These are phyloP conservation scores for Alternaria hordeiaustralica DNA, from an alignment of 2,329 filamentous ascomycete species.

Conservation along the genomic window DNA sequence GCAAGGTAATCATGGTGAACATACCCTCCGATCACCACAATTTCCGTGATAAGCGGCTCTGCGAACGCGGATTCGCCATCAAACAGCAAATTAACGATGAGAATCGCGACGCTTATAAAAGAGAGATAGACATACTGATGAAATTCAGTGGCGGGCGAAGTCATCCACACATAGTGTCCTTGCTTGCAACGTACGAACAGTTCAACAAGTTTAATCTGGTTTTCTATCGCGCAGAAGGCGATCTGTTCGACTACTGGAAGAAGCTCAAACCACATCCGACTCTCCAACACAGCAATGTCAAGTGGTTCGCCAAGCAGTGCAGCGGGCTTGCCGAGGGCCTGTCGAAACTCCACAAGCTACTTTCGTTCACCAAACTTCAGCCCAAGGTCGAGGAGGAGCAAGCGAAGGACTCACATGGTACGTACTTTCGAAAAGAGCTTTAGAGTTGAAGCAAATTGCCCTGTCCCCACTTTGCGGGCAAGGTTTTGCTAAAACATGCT, in stretches of 20 bases:
- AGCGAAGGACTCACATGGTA: background rate
- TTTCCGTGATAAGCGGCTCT: conserved; percentile 1
- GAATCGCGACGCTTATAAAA: conserved; percentile 10
- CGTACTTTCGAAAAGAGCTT: background rate
- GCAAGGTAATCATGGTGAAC: conserved; percentile 18
- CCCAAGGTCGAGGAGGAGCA: background rate
- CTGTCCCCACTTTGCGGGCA: background rate
- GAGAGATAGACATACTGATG: conserved; percentile 14
- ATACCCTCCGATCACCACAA: conserved; percentile 25
- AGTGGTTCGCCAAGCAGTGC: conserved; percentile 24
- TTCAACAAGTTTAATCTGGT: conserved; percentile 21
- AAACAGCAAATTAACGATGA: conserved; percentile 18
- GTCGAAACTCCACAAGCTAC: conserved; percentile 10
- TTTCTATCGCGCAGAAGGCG: conserved; percentile 24
- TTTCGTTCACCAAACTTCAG: background rate
- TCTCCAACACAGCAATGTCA: background rate
- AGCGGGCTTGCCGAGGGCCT: conserved; percentile 21
- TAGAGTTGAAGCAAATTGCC: background rate
- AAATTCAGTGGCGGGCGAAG: conserved; percentile 16
- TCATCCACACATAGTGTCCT: conserved; percentile 21
- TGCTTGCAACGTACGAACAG: conserved; percentile 28
- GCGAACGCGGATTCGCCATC: conserved; percentile 17
- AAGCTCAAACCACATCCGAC: background rate
- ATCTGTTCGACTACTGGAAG: conserved; percentile 21
- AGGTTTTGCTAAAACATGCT: background rate